phyloP scores from a whole-genome alignment of 176 grass and related monocot genomes.

The Guadua angustifolia region DNA sequence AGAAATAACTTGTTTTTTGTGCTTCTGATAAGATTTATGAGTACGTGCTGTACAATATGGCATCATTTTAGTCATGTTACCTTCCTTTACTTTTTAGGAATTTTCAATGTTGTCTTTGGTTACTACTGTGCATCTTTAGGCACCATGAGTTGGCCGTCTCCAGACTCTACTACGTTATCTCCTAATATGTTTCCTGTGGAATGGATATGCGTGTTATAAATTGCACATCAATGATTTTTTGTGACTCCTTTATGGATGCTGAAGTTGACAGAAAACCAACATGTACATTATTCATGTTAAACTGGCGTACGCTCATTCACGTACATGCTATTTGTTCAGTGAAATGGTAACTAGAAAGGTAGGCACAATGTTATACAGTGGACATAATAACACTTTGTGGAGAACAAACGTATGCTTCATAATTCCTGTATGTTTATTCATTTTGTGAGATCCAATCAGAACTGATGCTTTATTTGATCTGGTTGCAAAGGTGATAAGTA shows the following conservation, averaged over 20 bases:
- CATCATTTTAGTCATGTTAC: constrained; percentile 4
- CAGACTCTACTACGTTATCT: not conserved
- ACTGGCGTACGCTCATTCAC: not conserved
- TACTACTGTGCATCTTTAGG: not conserved
- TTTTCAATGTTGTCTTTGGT: not conserved
- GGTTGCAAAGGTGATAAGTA: too few species aligned
- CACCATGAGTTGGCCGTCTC: constrained; percentile 13
- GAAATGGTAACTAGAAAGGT: not conserved
- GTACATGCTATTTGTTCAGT: not conserved
- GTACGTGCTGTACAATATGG: constrained; percentile 21
- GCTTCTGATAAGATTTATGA: constrained; percentile 30
- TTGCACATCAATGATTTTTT: not conserved
- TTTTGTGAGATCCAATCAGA: constrained; percentile 16
- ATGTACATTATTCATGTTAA: not conserved
- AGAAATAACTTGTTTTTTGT: constrained; percentile 34
- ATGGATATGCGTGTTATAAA: constrained; percentile 4
- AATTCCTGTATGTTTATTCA: constrained; percentile 30
- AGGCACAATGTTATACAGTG: not conserved
- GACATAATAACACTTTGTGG: not conserved
- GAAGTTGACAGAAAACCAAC: not conserved
- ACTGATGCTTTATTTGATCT: not conserved
- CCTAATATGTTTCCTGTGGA: not conserved
- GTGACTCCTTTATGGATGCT: not conserved
- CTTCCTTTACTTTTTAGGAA: not conserved
- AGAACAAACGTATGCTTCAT: constrained; percentile 1